These are phyloP conservation scores for Arthrobotrys megalospora DNA, from an alignment of 2,329 filamentous ascomycete species.

Conservation along the genomic window DNA sequence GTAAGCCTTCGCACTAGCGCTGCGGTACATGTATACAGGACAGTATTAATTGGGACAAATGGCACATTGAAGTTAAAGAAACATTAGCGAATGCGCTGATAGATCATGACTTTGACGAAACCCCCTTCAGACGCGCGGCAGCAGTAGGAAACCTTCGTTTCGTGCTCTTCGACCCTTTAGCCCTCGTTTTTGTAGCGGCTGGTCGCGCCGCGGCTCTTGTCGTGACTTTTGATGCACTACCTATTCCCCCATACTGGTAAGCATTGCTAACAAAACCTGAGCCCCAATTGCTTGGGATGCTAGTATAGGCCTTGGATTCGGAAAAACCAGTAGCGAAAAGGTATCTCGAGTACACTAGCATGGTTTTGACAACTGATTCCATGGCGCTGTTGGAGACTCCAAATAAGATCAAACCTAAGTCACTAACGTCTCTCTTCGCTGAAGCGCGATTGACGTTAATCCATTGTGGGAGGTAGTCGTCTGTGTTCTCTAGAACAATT, in stretches of 20 bases:
- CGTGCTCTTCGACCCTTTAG: not conserved
- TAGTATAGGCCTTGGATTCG: slow-evolving; percentile 8
- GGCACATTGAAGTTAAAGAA: no score
- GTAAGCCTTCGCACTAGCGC: no score
- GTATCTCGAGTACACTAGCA: slow-evolving; percentile 36
- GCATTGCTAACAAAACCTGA: slow-evolving; percentile 9
- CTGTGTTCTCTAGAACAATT: slow-evolving; percentile 46
- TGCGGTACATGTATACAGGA: no score
- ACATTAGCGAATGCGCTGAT: no score
- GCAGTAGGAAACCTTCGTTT: slow-evolving; percentile 28
- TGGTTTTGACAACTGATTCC: slow-evolving; percentile 23
- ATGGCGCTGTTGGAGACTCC: slow-evolving; percentile 8
- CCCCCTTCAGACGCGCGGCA: not conserved
- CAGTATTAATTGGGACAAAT: no score
- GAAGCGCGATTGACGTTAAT: slow-evolving; percentile 28
- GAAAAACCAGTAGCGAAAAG: slow-evolving; percentile 34
- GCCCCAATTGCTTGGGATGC: slow-evolving; percentile 24
- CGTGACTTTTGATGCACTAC: slow-evolving; percentile 1
- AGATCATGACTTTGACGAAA: not conserved
- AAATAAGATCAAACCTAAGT: slow-evolving; percentile 39
- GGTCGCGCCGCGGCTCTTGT: not conserved
- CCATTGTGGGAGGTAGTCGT: slow-evolving; percentile 23
- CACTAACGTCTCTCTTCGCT: not conserved
- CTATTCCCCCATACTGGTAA: slow-evolving; percentile 12
- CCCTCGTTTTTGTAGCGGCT: slow-evolving; percentile 5